These are phyloP conservation scores for Xerocomus spinulosus DNA, from an alignment of 768 basidiomycete genomes.

Conservation along the genomic window DNA sequence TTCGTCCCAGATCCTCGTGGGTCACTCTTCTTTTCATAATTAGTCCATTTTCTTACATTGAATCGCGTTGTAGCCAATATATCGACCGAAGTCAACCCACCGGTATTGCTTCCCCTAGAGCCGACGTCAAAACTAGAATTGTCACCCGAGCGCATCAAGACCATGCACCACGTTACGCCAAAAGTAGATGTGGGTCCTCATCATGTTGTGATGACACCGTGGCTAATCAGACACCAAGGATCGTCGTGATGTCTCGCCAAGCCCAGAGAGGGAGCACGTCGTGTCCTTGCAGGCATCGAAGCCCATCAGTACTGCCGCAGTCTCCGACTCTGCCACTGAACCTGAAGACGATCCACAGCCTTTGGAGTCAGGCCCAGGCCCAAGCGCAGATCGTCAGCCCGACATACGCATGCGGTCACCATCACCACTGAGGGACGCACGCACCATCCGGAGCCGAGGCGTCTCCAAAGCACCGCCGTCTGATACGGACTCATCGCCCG, in stretches of 20 bases:
- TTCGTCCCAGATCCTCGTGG: slow-evolving; percentile 61
- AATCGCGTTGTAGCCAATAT: slow-evolving; percentile 44
- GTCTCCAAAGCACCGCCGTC: slow-evolving; percentile 22
- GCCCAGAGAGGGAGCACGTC: slow-evolving; percentile 4
- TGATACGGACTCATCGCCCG: slow-evolving; percentile 53
- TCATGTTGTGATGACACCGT: slow-evolving; percentile 1
- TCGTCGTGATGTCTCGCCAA: not conserved
- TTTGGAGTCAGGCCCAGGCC: not conserved
- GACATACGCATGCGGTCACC: slow-evolving; percentile 20
- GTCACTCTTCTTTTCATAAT: slow-evolving; percentile 27
- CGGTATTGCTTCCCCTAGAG: slow-evolving; percentile 35
- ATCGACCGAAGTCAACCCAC: slow-evolving; percentile 40
- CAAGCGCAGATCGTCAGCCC: slow-evolving; percentile 9
- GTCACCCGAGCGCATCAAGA: slow-evolving; percentile 3
- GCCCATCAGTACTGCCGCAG: slow-evolving; percentile 10
- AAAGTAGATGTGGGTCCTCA: slow-evolving; percentile 20
- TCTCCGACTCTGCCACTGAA: slow-evolving; percentile 28
- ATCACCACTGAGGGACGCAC: slow-evolving; percentile 16
- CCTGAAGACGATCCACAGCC: slow-evolving; percentile 20
- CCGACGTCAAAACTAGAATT: slow-evolving; percentile 13
- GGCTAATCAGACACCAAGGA: slow-evolving; percentile 17
- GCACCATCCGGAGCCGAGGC: slow-evolving; percentile 22
- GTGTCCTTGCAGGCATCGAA: slow-evolving; percentile 5
- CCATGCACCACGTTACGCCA: slow-evolving; percentile 4
- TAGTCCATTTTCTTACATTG: slow-evolving; percentile 9